Base-by-base conservation (phyloP, 345 rosid species). In the Bretschneidera sinensis region DNA sequence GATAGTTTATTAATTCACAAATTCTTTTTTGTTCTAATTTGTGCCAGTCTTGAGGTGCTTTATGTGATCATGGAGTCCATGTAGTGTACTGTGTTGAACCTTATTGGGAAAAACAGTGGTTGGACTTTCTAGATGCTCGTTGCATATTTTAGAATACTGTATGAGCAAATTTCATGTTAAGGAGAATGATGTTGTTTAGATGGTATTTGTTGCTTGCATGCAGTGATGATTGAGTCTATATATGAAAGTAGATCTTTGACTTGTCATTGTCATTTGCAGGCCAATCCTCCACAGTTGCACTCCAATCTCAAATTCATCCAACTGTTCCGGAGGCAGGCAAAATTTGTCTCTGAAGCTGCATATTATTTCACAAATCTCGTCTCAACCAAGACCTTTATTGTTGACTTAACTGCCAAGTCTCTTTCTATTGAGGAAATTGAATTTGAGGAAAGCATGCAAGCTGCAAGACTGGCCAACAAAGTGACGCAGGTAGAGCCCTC, bases 281-380 rank as follows among this genome's bases (percentile, higher is more conserved):
- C 79, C 56, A 82, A 81, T 78, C 80, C 83, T 67, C 76, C 75
- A 21, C 81, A 77, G 67, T 64, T 88, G 79, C 92, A 82, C 62
- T 85, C 85, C 56, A 78, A 74, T 63, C 82, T 83, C 63, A 83
- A 62, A 71, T 84, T 73, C 80, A 68, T 85, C 53, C 84, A 75
- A 47, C 43, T 86, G 61, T 79, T 74, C 54, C 35, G 87, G 51
- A 79, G 77, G 71, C 85, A 79, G 65, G 66, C 43, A 7, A 83
- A 80, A 65, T 78, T 80, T 24, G 64, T 77, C 39, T 80, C 86
- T 7, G 83, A 76, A 72, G 82, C 81, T 58, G 87, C 85, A 39
- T 85, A 81, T 62, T 79, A 74, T 74, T 72, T 79, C 58, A 80
- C 86, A 28, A 79, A 80, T 74, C 69, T 82, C 24, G 58, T 78